Evolutionary conservation across 2,329 filamentous ascomycete genomes (phyloP).

Genomic region (Penicillium italicum): DNA sequence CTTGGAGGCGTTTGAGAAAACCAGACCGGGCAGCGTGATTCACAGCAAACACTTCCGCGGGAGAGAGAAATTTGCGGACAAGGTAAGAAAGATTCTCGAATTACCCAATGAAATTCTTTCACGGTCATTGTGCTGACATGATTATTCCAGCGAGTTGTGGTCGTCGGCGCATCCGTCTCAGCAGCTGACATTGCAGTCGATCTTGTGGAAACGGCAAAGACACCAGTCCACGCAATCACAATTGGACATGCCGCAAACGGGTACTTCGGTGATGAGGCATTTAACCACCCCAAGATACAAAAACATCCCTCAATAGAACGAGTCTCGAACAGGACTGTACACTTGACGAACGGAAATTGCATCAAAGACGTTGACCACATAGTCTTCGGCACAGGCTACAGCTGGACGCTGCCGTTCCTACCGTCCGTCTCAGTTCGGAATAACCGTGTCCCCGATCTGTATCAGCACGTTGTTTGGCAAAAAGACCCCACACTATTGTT

Average conservation of each 20-base stretch:
- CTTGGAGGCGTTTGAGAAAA: background rate
- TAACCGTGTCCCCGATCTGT: background rate
- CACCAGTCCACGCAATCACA: background rate
- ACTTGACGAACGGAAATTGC: background rate
- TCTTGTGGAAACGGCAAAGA: background rate
- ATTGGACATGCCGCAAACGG: background rate
- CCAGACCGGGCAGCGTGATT: background rate
- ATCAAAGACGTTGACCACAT: background rate
- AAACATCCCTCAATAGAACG: background rate
- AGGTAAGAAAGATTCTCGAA: background rate
- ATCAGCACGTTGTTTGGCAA: constrained; percentile 1
- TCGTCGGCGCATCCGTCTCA: constrained; percentile 1
- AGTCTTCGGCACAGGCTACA: background rate
- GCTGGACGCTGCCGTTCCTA: background rate
- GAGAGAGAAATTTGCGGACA: background rate
- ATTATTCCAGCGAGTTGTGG: background rate
- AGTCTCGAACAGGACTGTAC: background rate
- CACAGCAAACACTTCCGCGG: constrained; percentile 1
- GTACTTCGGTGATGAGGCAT: background rate
- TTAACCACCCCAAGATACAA: background rate
- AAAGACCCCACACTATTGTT: background rate
- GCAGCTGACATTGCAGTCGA: background rate
- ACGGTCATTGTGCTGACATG: background rate
- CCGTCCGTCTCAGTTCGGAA: background rate
- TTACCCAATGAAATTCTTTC: background rate